Base-by-base conservation (phyloP, 2,329 filamentous ascomycete genomes). In the Alternaria brassicae region DNA sequence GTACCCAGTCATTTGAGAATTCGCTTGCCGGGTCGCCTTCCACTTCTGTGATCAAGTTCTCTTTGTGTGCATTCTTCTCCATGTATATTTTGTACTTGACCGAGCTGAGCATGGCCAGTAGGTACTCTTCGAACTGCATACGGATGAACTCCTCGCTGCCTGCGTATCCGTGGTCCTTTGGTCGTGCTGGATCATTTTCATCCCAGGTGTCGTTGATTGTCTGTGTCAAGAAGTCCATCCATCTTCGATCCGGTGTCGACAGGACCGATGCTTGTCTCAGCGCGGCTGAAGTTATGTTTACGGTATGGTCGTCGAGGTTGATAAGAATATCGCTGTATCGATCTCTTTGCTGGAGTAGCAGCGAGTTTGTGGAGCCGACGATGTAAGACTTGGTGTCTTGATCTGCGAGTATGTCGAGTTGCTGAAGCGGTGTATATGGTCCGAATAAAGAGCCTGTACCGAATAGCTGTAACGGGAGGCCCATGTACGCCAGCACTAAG, bases 111-210 rank as follows among this genome's bases (percentile, higher is more conserved):
- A 99, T 85, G 0, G 93, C 92, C 23, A 98, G 85, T 6, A 99
- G 85, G 74, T 99, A 99, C 72, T 97, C 93, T 79, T 99, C 95
- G 63, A 99, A 99, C 72, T 98, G 94, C 39, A 97, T 87, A 28
- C 95, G 88, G 69, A 99, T 99, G 72, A 97, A 97, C 75, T 98
- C 95, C 79, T 99, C 95, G 63, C 93, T 97, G 28, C 95, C 95
- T 36, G 92, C 89, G 72, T 97, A 99, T 28, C 93, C 93, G 83
- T 97, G 89, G 2, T 92, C 96, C 72, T 93, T 97, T n/a, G 95
- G 95, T 47, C 91, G 86, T 62, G 88, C 87, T 0, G 95, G 95
- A 72, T 98, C 94, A 4, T 88, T 63, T 40, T 97, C 92, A 74
- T 99, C 95, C 95, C 95, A 99, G 0, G 95, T 97, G 65, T 98